Base-by-base conservation (phyloP, 2,329 filamentous ascomycete species). In the Penicillium vulpinum region DNA sequence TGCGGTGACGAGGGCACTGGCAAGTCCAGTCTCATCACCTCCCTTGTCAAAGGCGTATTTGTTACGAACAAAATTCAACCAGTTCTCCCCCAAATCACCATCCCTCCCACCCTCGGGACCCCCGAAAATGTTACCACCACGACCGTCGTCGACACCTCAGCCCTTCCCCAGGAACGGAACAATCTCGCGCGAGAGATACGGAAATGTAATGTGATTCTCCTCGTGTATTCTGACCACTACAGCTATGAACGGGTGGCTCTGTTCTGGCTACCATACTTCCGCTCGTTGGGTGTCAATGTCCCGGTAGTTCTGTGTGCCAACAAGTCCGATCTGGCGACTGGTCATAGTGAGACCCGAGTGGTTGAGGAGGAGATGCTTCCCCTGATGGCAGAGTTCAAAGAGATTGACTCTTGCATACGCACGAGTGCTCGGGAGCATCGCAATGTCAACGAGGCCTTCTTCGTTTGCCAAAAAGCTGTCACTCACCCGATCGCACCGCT, bases 231-330 rank as follows among this genome's bases (percentile, higher is more conserved):
- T 64, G 94, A 99, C 74, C 93, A 97, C 77, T 99, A 99, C 80
- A 97, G 92, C 82, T 99, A 97, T 78, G 94, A 99, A 73, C 84
- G 94, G 36, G 92, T 99, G 4, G 94, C 93, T 4, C 81, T 99
- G 44, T 99, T 97, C 76, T 99, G 94, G 94, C 89, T 99, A 85
- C 94, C 94, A 11, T 95, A 97, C 76, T 97, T 99, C 71, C 89
- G 94, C 59, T 96, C 92, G 4, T 84, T 99, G 38, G 94, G 94
- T n/a, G 94, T 99, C 71, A 99, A 99, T 72, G 92, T 99, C 22
- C 94, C 94, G 0, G 94, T 99, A 11, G 92, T 99, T 43, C 80
- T 99, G 55, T 97, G 94, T 70, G 92, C 94, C 70, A 97, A 97
- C 80, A 99, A 99, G 76, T 91, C 91, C n/a, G 94, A 99, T 68